phyloP scores from a whole-genome alignment of 106 monocot genomes.

The Acorus calamus region DNA sequence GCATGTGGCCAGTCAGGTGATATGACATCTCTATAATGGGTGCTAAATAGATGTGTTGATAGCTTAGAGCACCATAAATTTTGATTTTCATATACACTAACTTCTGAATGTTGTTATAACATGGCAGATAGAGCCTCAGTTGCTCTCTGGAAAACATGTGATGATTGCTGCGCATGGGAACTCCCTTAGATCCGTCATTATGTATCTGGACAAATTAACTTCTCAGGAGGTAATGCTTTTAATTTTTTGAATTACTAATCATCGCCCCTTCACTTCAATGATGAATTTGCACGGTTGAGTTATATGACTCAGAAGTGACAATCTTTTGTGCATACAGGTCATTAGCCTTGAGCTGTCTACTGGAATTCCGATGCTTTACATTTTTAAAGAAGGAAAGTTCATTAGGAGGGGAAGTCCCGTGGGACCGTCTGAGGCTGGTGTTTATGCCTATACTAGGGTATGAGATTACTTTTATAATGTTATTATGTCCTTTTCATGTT shows the following conservation, averaged over 20 bases:
- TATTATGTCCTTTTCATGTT: too few species aligned
- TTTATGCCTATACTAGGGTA: slow-evolving; percentile 95
- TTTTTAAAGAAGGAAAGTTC: slow-evolving; percentile 88
- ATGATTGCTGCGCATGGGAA: slow-evolving; percentile 99
- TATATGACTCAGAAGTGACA: too few species aligned
- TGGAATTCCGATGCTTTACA: slow-evolving; percentile 95
- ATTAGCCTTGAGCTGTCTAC: slow-evolving; percentile 87
- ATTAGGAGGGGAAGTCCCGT: slow-evolving; percentile 82
- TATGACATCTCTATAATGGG: too few species aligned
- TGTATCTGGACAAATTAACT: slow-evolving; percentile 93
- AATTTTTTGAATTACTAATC: too few species aligned
- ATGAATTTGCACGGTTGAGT: too few species aligned
- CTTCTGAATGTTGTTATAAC: slow-evolving; percentile 1
- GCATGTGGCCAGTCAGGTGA: too few species aligned
- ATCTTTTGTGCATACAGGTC: slow-evolving; percentile 35
- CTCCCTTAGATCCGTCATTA: slow-evolving; percentile 89
- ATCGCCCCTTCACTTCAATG: too few species aligned
- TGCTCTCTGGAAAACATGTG: slow-evolving; percentile 68
- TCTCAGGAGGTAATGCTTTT: slow-evolving; percentile 60
- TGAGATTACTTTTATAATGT: slow-evolving; percentile 7
- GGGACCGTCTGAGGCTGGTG: slow-evolving; percentile 73
- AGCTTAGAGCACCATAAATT: neutral
- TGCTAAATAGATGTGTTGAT: neutral
- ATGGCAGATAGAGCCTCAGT: slow-evolving; percentile 73
- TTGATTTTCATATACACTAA: slow-evolving; percentile 1